Evolutionary conservation across 331 rosid species (phyloP), one percentile per base, ranked within the genome.

Genomic region (Malus hybrid): DNA sequence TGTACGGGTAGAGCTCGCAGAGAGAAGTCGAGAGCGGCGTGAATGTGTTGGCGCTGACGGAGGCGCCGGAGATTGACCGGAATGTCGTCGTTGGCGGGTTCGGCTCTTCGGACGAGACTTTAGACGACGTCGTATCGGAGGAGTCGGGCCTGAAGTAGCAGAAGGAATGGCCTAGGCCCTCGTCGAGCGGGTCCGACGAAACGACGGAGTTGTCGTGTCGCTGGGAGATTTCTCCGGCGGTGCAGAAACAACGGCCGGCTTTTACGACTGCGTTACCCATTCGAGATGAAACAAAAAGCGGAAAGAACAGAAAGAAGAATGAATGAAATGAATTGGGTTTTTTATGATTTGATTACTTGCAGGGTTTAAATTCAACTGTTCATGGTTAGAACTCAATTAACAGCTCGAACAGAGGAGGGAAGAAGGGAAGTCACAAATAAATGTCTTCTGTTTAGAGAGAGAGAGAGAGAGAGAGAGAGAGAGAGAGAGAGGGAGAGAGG

Each of bases 41-140:
- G 46, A 84, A 89, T 11, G 76, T 67, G 88, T 93, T 93, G 75
- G 98, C 97, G 67, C 96, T 91, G 31, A 91, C 91, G 5, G 91
- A 86, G 32, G 98, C 97, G 3, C 97, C 89, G 50, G 90, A 87
- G 28, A 93, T 88, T 1, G 90, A 82, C 54, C 91, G 81, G 81
- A 87, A 89, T 29, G 90, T 80, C 57, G 88, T 82, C 57, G 75
- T 72, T 10, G 80, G 33, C 24, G 81, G 8, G 77, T 28, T 28
- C 1, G 70, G 79, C 0, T 74, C 85, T 1, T 74, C 87, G 6
- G 85, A 66, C 16, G 44, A 69, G 10, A 52, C 59, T n/a, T 69
- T 64, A 6, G 73, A 65, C 12, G 66, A 69, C 4, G 80, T 73
- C 15, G 72, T 71, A 8, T 13, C 8, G 4, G 75, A 78, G 31